phyloP scores from a whole-genome alignment of 1,284 basidiomycete genomes.

The Malassezia arunalokei region DNA sequence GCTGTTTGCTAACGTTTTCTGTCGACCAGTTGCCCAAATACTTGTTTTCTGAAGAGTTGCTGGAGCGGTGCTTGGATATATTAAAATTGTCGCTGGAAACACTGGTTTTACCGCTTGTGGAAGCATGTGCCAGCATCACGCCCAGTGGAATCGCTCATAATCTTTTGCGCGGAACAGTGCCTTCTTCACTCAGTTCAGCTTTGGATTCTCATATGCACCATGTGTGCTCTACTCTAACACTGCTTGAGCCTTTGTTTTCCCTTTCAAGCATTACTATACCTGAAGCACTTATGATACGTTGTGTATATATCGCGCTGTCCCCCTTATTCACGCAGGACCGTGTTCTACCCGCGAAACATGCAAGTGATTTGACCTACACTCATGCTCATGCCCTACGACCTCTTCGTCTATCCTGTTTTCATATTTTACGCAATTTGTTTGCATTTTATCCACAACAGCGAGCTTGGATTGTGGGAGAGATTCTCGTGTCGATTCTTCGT shows the following conservation, averaged over 20 bases:
- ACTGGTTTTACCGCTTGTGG: slow-evolving; percentile 74
- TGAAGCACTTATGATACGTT: slow-evolving; percentile 58
- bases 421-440: slow-evolving; percentile 68
- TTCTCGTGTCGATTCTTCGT: slow-evolving; percentile 73
- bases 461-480: slow-evolving; percentile 91
- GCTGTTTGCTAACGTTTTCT: slow-evolving; percentile 62
- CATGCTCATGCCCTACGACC: slow-evolving; percentile 25
- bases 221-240: slow-evolving; percentile 36
- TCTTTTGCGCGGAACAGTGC: slow-evolving; percentile 44
- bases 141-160: slow-evolving; percentile 22
- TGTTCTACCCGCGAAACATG: slow-evolving; percentile 48
- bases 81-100: slow-evolving; percentile 68
- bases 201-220: slow-evolving; percentile 22
- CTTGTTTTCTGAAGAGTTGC: slow-evolving; percentile 78
- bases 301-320: slow-evolving; percentile 77
- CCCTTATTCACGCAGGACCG: slow-evolving; percentile 68
- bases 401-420: slow-evolving; percentile 66
- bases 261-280: slow-evolving; percentile 48
- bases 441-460: slow-evolving; percentile 77
- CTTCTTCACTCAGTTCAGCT: slow-evolving; percentile 12
- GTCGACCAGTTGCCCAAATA: slow-evolving; percentile 63
- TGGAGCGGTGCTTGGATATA: slow-evolving; percentile 61
- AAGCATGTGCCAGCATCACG: slow-evolving; percentile 50
- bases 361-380: neutral
- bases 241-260: slow-evolving; percentile 46